A percentile compares a stretch with the other conserved stretches of the same genome.
phyloP scores from a whole-genome alignment of 805 yeast species.

The Kuraishia cidri region DNA sequence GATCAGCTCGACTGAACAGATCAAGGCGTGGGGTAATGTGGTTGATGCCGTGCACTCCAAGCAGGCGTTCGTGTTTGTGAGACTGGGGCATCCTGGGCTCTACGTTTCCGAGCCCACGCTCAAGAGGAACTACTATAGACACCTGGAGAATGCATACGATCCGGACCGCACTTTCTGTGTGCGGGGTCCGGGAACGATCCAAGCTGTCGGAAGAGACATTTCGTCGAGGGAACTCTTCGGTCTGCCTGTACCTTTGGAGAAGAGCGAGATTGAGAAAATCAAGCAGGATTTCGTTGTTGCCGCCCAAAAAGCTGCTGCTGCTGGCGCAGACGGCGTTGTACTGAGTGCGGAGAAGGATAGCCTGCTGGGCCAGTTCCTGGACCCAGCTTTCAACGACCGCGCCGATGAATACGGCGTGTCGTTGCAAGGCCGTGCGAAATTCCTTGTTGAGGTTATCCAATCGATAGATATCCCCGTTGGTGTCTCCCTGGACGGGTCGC shows the following conservation, averaged over 20 bases:
- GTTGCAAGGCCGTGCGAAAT: no score
- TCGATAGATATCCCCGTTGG: no score
- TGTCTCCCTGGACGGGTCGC: no score
- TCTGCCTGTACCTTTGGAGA: not conserved
- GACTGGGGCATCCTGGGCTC: not conserved
- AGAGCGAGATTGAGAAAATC: not conserved
- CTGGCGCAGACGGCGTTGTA: not conserved
- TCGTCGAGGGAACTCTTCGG: not conserved
- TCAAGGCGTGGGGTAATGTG: not conserved
- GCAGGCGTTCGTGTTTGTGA: not conserved
- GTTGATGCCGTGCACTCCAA: not conserved
- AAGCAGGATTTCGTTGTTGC: not conserved
- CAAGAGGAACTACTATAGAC: not conserved
- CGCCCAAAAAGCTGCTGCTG: not conserved
- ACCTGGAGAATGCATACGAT: not conserved
- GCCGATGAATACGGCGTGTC: not conserved
- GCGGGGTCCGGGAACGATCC: not conserved
- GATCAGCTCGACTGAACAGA: not conserved
- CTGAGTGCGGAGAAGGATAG: not conserved
- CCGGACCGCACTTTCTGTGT: not conserved
- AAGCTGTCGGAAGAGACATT: not conserved
- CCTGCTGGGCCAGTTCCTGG: not conserved
- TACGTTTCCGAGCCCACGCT: not conserved
- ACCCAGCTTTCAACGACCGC: not conserved
- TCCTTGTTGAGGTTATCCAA: no score